These are phyloP conservation scores for Salvia splendens DNA, from an alignment of 257 asterid species.

Conservation along the genomic window DNA sequence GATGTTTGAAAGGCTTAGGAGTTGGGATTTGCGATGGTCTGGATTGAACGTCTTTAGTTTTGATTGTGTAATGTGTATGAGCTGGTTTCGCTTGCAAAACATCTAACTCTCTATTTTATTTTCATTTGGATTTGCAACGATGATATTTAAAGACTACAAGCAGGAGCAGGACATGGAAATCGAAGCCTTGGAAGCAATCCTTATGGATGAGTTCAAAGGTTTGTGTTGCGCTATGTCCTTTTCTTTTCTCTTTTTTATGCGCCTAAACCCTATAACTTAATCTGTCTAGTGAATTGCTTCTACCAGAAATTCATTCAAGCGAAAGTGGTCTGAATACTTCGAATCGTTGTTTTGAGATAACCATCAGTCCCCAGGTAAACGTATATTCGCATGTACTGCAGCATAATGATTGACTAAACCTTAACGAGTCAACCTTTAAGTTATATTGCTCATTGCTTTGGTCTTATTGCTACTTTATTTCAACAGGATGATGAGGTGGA, in stretches of 20 bases:
- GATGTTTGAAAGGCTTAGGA: no score
- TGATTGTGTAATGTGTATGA: not conserved
- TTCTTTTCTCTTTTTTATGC: constrained; percentile 20
- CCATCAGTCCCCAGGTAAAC: constrained; percentile 81
- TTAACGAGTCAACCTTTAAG: constrained; percentile 7
- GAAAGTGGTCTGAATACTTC: constrained; percentile 90
- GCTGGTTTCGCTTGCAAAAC: not conserved
- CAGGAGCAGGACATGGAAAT: constrained; percentile 98
- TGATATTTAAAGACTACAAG: constrained; percentile 58
- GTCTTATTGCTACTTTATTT: constrained; percentile 17
- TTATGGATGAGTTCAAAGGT: constrained; percentile 89
- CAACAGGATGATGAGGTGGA: constrained; percentile 79
- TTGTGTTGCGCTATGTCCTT: constrained; percentile 14
- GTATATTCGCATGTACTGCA: constrained; percentile 11
- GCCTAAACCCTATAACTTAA: constrained; percentile 34
- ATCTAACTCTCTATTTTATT: not conserved
- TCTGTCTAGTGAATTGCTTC: constrained; percentile 45
- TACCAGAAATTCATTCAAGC: constrained; percentile 81
- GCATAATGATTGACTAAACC: constrained; percentile 20
- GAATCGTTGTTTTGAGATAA: constrained; percentile 84
- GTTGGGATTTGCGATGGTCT: not conserved
- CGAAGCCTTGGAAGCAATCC: constrained; percentile 96
- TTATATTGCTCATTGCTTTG: constrained; percentile 15
- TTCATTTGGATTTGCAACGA: not conserved
- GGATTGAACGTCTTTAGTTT: not conserved